These are phyloP conservation scores for Fusarium sp. DNA, from an alignment of 2,329 filamentous ascomycete species.

Conservation along the genomic window DNA sequence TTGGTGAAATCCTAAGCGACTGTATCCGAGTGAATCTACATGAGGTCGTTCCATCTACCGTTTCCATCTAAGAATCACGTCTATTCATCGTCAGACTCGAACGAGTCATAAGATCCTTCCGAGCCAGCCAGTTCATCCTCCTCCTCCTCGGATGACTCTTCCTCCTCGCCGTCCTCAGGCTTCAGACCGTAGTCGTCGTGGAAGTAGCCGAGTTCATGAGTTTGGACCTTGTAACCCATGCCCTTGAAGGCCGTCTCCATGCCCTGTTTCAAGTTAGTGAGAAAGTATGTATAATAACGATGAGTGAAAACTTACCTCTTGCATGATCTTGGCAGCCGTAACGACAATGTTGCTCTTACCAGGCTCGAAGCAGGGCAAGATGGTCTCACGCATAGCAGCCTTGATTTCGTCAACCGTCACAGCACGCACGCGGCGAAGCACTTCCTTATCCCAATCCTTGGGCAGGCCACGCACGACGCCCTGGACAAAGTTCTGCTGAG, in stretches of 20 bases:
- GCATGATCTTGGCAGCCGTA: conserved; percentile 86
- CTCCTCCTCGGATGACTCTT: conserved; percentile 61
- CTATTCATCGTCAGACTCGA: conserved; percentile 43
- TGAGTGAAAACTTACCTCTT: conserved; percentile 69
- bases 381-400: conserved; percentile 75
- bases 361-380: conserved; percentile 84
- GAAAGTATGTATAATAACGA: no score
- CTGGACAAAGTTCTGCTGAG: conserved; percentile 83
- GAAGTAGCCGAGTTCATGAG: conserved; percentile 80
- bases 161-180: conserved; percentile 69
- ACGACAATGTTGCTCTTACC: conserved; percentile 86
- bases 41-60: neutral
- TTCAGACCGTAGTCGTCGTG: conserved; percentile 90
- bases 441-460: conserved; percentile 79
- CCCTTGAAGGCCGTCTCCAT: conserved; percentile 79
- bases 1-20: conserved; percentile 14
- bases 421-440: conserved; percentile 80
- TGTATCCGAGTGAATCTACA: conserved; percentile 8
- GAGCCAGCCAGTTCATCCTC: conserved; percentile 49
- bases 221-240: conserved; percentile 82
- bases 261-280: conserved; percentile 59
- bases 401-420: conserved; percentile 83
- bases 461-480: conserved; percentile 81
- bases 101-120: conserved; percentile 46
- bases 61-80: neutral